Conservation (phyloP, 1,139 yeast genomes). For the Pichia sp. region DNA sequence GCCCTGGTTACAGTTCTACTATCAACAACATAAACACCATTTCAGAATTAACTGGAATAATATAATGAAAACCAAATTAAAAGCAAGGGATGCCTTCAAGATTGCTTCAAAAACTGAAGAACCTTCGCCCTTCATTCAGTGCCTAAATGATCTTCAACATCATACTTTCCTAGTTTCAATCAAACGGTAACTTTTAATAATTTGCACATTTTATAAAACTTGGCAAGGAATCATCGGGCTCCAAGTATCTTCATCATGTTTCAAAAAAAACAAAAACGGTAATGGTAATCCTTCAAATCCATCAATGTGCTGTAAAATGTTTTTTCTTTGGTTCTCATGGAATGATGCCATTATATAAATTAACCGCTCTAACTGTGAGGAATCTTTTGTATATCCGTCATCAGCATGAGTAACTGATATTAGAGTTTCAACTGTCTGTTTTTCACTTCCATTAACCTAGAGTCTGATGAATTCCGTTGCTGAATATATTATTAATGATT, state of each 20-base stretch:
- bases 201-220: conserved; percentile 99
- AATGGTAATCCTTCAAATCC: conserved; percentile 83
- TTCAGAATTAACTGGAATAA: conserved; percentile 66
- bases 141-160: conserved; percentile 57
- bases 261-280: conserved; percentile 78
- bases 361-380: conserved; percentile 54
- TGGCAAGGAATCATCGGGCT: conserved; percentile 82
- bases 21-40: conserved; percentile 61
- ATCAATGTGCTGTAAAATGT: conserved; percentile 80
- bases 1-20: conserved; percentile 59
- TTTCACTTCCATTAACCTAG: conserved; percentile 74
- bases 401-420: conserved; percentile 66
- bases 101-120: conserved; percentile 57
- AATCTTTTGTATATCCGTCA: conserved; percentile 80
- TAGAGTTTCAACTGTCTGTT: conserved; percentile 71
- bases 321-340: conserved; percentile 48
- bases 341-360: conserved; percentile 56
- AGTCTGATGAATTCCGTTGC: conserved; percentile 65
- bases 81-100: conserved; percentile 64
- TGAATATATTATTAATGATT: conserved; percentile 63
- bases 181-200: conserved; percentile 82
- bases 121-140: conserved; percentile 63
- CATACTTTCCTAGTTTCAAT: conserved; percentile 58
- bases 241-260: conserved; percentile 58
- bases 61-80: conserved; percentile 85